These are phyloP conservation scores for Gentiana dahurica DNA, from an alignment of 257 asterid species.

Conservation along the genomic window DNA sequence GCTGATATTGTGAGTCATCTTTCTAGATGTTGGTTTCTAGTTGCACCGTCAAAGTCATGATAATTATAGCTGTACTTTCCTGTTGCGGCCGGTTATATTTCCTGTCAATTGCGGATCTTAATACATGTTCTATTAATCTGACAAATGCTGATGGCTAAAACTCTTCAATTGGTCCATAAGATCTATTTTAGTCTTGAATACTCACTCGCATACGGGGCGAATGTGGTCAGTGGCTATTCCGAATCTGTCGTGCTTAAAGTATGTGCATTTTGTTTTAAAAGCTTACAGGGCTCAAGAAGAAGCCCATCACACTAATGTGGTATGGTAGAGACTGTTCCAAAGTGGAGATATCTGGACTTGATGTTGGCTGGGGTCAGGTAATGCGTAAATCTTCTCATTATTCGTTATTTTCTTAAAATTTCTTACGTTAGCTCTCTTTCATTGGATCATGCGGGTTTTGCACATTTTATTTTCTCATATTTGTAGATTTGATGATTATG, in stretches of 20 bases:
- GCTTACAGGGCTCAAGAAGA: conserved; percentile 73
- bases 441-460: too few species aligned
- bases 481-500: conserved; percentile 6
- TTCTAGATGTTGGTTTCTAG: conserved; percentile 1
- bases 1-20: conserved; percentile 74
- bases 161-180: too few species aligned
- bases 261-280: conserved; percentile 23
- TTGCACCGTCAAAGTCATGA: background rate
- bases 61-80: background rate
- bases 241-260: background rate
- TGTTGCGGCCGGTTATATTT: background rate
- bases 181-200: too few species aligned
- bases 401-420: background rate
- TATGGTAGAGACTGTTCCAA: conserved; percentile 27
- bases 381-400: conserved; percentile 5
- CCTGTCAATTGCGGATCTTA: background rate
- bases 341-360: conserved; percentile 91
- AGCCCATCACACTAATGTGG: conserved; percentile 71
- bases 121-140: background rate
- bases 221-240: too few species aligned
- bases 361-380: conserved; percentile 99
- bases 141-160: too few species aligned
- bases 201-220: too few species aligned
- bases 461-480: background rate
- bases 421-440: background rate